phyloP scores from a whole-genome alignment of 495 filamentous ascomycete genomes.

The Trichocladium uniseriatum region DNA sequence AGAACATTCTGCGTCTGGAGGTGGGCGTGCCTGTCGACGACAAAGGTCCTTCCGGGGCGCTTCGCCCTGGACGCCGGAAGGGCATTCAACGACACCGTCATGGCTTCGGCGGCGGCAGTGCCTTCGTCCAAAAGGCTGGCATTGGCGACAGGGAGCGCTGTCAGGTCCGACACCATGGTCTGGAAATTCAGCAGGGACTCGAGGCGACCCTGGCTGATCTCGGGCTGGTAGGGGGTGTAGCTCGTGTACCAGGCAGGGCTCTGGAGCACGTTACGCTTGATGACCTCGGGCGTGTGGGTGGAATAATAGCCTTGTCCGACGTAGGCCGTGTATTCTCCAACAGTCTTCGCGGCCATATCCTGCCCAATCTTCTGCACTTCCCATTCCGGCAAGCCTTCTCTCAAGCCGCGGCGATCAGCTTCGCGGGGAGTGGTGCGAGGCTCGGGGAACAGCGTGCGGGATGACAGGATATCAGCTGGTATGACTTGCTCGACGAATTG shows the following conservation, averaged over 20 bases:
- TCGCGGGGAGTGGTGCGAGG: slow-evolving; percentile 14
- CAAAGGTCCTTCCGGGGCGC: slow-evolving; percentile 65
- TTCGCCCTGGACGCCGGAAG: slow-evolving; percentile 66
- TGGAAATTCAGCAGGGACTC: slow-evolving; percentile 97
- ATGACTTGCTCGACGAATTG: slow-evolving; percentile 86
- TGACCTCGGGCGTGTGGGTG: slow-evolving; percentile 80
- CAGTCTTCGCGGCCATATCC: slow-evolving; percentile 59
- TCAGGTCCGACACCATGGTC: slow-evolving; percentile 86
- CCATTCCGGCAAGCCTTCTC: slow-evolving; percentile 27
- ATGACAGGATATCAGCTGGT: slow-evolving; percentile 71
- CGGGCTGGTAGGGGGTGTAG: slow-evolving; percentile 96
- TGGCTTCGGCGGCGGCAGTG: slow-evolving; percentile 92
- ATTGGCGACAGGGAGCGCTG: slow-evolving; percentile 82
- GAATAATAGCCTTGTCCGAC: slow-evolving; percentile 86
- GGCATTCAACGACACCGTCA: slow-evolving; percentile 84
- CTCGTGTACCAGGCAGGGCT: slow-evolving; percentile 97
- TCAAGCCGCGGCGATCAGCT: background rate
- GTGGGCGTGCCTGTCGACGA: slow-evolving; percentile 76
- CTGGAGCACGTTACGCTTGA: slow-evolving; percentile 90
- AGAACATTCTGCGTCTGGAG: slow-evolving; percentile 87
- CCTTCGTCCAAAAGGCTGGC: slow-evolving; percentile 90
- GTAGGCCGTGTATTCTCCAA: slow-evolving; percentile 60
- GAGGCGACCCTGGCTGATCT: slow-evolving; percentile 90
- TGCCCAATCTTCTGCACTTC: slow-evolving; percentile 38
- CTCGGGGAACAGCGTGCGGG: slow-evolving; percentile 33